Conservation (phyloP, 805 yeast genomes). For the Zygosaccharomyces gambellarensis region DNA sequence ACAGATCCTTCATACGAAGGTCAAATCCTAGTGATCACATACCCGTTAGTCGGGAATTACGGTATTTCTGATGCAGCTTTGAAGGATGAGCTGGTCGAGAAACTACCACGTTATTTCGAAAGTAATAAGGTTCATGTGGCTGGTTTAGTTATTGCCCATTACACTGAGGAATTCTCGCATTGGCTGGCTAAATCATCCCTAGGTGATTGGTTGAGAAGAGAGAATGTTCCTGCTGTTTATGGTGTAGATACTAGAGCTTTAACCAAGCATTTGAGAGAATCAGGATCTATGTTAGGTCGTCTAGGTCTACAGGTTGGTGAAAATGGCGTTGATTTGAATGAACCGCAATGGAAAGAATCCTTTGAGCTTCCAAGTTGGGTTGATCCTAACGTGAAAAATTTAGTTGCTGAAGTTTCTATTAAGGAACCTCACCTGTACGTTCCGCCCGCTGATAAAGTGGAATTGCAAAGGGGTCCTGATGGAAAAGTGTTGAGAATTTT, state of each 20-base stretch:
- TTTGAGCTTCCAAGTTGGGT: constrained; percentile 82
- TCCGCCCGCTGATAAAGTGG: constrained; percentile 50
- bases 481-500: constrained; percentile 79
- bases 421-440: constrained; percentile 69
- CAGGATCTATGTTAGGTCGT: constrained; percentile 92
- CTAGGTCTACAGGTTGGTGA: constrained; percentile 54
- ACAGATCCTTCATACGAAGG: constrained; percentile 99
- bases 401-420: constrained; percentile 87
- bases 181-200: constrained; percentile 87
- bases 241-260: constrained; percentile 96
- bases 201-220: constrained; percentile 87
- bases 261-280: constrained; percentile 87
- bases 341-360: constrained; percentile 51
- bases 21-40: constrained; percentile 93
- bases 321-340: constrained; percentile 30
- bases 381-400: constrained; percentile 86
- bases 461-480: constrained; percentile 54
- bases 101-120: constrained; percentile 88
- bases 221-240: constrained; percentile 91
- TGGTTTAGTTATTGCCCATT: constrained; percentile 93
- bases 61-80: constrained; percentile 92
- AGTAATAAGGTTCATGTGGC: constrained; percentile 90
- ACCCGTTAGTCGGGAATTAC: constrained; percentile 95
- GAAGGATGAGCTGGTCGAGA: constrained; percentile 67
- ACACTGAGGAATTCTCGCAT: constrained; percentile 94